Base-by-base conservation (phyloP, 768 basidiomycete species). In the Coprinopsis strossmayeri region DNA sequence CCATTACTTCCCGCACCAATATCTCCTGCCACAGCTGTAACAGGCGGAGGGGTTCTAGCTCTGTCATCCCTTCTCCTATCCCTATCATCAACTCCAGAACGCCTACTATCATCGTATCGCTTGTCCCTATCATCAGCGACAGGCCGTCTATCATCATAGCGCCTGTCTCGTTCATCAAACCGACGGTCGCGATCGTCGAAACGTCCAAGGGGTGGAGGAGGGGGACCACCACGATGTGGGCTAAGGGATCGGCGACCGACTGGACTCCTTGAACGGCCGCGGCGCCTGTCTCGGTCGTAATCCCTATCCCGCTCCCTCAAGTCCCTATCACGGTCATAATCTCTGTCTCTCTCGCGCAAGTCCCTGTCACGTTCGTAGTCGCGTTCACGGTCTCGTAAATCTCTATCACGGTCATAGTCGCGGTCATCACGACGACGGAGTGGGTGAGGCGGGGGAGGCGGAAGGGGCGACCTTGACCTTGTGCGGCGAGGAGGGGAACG, bases 381-480 rank as follows among this genome's bases (percentile, higher is more conserved):
- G 3, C 28, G 3, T 13, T 45, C 34, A 17, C 53, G 42, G 23
- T 58, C 60, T 32, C 60, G n/a, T n/a, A n/a, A 56, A 37, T 67
- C 61, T 25, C 58, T 50, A 50, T 62, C 63, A 7, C 59, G 57
- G 26, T 61, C 62, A 25, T 56, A 54, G 24, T 64, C 61, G 37
- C 57, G 51, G 12, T 61, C 60, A 11, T 58, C 40, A 15, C 15
- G 9, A 32, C 30, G 27, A 59, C 60, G 24, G 17, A 17, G 46
- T 12, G 15, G 12, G 5, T 1, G 32, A 26, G 17, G 5, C 10
- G 12, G 20, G 24, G 34, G 42, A 23, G 41, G 41, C 53, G 61
- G 62, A 52, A 61, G 57, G 32, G 60, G 64, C 32, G 65, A 64
- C 40, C 66, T 61, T 3, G 62, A 60, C 27, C 65, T 61, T 41